These are phyloP conservation scores for Gypsophila paniculata DNA, from an alignment of 179 eudicot species.

Conservation along the genomic window DNA sequence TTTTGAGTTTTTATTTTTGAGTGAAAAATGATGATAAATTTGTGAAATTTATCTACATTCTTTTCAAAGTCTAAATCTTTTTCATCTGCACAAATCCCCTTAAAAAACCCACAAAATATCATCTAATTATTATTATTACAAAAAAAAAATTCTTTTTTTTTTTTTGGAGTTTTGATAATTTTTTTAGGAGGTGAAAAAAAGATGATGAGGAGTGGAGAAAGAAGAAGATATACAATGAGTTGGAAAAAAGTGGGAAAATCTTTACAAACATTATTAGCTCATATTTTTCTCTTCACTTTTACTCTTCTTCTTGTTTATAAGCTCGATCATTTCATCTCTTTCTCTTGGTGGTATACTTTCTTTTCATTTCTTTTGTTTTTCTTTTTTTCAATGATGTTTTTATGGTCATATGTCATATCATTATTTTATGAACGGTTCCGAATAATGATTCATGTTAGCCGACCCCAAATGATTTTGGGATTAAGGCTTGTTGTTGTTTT, in stretches of 20 bases:
- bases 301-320: slow-evolving; percentile 64
- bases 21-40: slow-evolving; percentile 11
- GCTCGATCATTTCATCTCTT: slow-evolving; percentile 51
- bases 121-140: too few relatives aligned
- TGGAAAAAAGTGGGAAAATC: slow-evolving; percentile 71
- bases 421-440: too few relatives aligned
- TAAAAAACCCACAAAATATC: too few relatives aligned
- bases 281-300: slow-evolving; percentile 49
- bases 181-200: background rate
- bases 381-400: background rate
- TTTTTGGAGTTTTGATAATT: too few relatives aligned
- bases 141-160: too few relatives aligned
- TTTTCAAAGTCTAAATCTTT: too few relatives aligned
- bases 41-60: too few relatives aligned
- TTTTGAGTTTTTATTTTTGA: background rate
- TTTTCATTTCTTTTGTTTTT: background rate
- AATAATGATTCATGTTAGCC: too few relatives aligned
- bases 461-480: too few relatives aligned
- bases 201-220: slow-evolving; percentile 26
- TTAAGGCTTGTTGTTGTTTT: too few relatives aligned
- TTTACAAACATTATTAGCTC: slow-evolving; percentile 53
- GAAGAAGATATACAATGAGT: slow-evolving; percentile 49
- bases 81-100: too few relatives aligned
- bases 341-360: slow-evolving; percentile 72
- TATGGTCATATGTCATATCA: too few relatives aligned